Base-by-base conservation (phyloP, 2,329 filamentous ascomycete species). In the Exophiala sp. region DNA sequence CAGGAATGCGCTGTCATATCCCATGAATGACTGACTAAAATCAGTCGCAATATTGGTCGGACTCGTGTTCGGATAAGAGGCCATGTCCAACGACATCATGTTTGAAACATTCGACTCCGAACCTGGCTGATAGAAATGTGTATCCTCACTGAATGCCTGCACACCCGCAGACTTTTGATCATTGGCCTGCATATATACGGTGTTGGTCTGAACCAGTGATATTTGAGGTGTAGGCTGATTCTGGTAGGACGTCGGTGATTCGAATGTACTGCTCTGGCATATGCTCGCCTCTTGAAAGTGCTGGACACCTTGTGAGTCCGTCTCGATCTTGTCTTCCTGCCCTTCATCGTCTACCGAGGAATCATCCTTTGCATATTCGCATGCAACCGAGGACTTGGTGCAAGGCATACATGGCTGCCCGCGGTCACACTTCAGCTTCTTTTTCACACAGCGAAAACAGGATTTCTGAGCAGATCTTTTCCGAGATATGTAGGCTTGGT, bases 381-480 rank as follows among this genome's bases (percentile, higher is more conserved):
- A 59, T 20, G 45, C 14, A 10, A 34, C 39, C 11, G 29, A 33
- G 3, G 54, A 45, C 36, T 57, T 60, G 7, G 38, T 33, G 34
- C 57, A 60, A 10, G 42, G 38, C 10, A 40, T 9, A 44, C 57
- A 60, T 14, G 57, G 54, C 7, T 55, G 40, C 4, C 12, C 40
- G 12, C 57, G 50, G 36, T 60, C 51, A 32, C 57, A 60, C 35
- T 55, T 60, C 39, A 60, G 34, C 38, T 60, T 60, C 42, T 60
- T 60, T 16, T 52, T 54, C 35, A 57, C 57, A 36, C 57, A 60
- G 10, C 57, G 57, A 47, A 57, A 60, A 36, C 57, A 60, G 16
- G 54, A 57, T 40, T 53, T 60, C 41, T 57, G 57, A 8, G 57
- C 51, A 9, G 47, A 52, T 41, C 47, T 47, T 24, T 53, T 55